Evolutionary conservation across 1,284 basidiomycete species (phyloP), one percentile per base, ranked within the genome.

Genomic region (Leccinum pallidistipes): DNA sequence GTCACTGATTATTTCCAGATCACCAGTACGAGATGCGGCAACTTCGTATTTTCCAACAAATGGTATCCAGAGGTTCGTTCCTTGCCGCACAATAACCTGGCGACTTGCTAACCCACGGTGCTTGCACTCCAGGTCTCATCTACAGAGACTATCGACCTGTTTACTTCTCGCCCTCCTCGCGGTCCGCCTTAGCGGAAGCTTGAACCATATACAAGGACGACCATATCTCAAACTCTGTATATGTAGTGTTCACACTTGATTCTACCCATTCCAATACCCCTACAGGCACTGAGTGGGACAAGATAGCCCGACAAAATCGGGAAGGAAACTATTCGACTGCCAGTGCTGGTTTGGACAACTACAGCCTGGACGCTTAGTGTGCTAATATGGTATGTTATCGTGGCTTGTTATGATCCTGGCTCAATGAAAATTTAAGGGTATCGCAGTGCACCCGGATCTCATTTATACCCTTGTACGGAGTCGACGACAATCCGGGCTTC

Each of bases 141-240:
- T 94, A 92, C 66, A 85, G 95, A 61, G 88, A 91, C 62, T 88
- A 92, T 66, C 88, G 94, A 21, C 97, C 97, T 0, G 95, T 97
- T 1, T 90, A 98, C 74, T 99, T 94, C 76, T 98, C 97, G 0
- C 97, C 97, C 0, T 97, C 95, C 0, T 97, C 96, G 3, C 86
- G 86, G 11, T 97, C 97, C 1, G 97, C 97, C 0, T 80, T 99
- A 5, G 97, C 97, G 1, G 97, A 99, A 77, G 95, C 97, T 0
- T 27, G 27, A 27, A 7, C 27, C 27, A 27, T 88, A 51, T 98
- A 98, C 78, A 87, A 87, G 62, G 95, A 98, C 43, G 86, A 92
- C 66, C 95, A 98, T 74, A 78, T 88, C 51, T 97, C 95, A 1
- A 87, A 90, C 66, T 93, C 94, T 1, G 93, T 93, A 38, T 98